Evolutionary conservation across 164 flowering plant genomes (phyloP), one percentile per base, ranked within the genome.

Genomic region (Amborella trichopoda): DNA sequence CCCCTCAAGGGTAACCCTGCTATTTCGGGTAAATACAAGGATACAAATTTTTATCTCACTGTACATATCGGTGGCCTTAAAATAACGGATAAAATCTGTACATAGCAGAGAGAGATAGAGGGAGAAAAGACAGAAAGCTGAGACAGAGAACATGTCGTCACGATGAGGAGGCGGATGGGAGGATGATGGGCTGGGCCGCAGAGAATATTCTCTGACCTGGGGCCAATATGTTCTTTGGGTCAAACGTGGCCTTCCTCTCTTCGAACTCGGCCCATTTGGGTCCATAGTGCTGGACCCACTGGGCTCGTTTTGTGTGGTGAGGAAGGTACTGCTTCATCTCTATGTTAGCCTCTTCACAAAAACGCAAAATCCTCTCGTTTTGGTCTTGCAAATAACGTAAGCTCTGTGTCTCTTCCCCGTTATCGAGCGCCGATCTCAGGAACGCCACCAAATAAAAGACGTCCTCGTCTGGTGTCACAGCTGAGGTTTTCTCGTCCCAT

Each of bases 161-260:
- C n/a, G n/a, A n/a, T n/a, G n/a, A n/a, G n/a, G n/a, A n/a, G n/a
- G n/a, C n/a, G n/a, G n/a, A n/a, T n/a, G n/a, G n/a, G n/a, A n/a
- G n/a, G n/a, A n/a, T n/a, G n/a, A n/a, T n/a, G n/a, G n/a, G n/a
- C n/a, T n/a, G n/a, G n/a, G n/a, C n/a, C n/a, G n/a, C n/a, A n/a
- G n/a, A n/a, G 58, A 91, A 91, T 11, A 91, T 84, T 1, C 72
- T 69, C 54, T 87, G 99, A 38, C 99, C 99, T 0, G 96, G 70
- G 19, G 96, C 81, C 51, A 91, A 64, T 38, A 91, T 82, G 11
- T 44, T 66, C 45, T 55, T 64, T 4, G 96, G 96, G 50, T 91
- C 99, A 23, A 66, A 91, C 46, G 72, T 60, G 63, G 56, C 38
- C 55, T 91, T 91, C 59, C 68, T 66, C 59, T 44, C 50, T 6